These are phyloP conservation scores for Coemansia nantahalensis DNA, from an alignment of 192 early-diverging fungal species.

Conservation along the genomic window DNA sequence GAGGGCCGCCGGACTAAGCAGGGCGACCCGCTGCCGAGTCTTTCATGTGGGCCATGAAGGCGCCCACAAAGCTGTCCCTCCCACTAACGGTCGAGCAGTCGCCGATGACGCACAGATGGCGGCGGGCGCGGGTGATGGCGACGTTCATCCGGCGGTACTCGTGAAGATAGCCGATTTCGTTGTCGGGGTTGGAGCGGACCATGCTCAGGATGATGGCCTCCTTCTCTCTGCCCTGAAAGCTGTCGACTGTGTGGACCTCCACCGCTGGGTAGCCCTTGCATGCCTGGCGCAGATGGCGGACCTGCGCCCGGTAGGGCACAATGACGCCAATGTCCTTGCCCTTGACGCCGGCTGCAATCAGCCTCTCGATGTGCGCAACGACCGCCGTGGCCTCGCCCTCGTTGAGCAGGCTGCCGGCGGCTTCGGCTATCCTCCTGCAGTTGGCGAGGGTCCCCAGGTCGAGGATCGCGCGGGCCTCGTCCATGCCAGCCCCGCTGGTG, in stretches of 20 bases:
- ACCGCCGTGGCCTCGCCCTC: slow-evolving; percentile 67
- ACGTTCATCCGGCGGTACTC: slow-evolving; percentile 81
- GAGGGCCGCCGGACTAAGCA: too few relatives aligned
- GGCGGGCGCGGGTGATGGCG: slow-evolving; percentile 57
- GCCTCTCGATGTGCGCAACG: slow-evolving; percentile 55
- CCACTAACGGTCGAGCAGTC: too few relatives aligned
- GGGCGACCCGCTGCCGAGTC: too few relatives aligned
- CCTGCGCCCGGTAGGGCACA: slow-evolving; percentile 76
- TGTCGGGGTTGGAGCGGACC: slow-evolving; percentile 70
- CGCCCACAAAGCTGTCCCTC: too few relatives aligned
- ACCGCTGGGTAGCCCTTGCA: slow-evolving; percentile 55
- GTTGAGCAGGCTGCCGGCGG: slow-evolving; percentile 58
- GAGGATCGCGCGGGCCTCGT: not conserved
- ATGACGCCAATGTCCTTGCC: slow-evolving; percentile 73
- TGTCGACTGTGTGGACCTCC: slow-evolving; percentile 81
- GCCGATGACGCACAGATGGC: too few relatives aligned
- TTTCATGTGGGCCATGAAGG: too few relatives aligned
- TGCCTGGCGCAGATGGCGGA: slow-evolving; percentile 48
- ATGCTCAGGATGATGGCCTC: slow-evolving; percentile 78
- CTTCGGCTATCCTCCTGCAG: not conserved
- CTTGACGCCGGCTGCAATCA: slow-evolving; percentile 59
- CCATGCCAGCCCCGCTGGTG: slow-evolving; percentile 4
- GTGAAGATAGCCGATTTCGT: slow-evolving; percentile 73
- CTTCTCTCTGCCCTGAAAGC: slow-evolving; percentile 85
- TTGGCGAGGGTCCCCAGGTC: too few relatives aligned